These are phyloP conservation scores for Sanghuangporus weigelae DNA, from an alignment of 1,284 basidiomycete species.

Conservation along the genomic window DNA sequence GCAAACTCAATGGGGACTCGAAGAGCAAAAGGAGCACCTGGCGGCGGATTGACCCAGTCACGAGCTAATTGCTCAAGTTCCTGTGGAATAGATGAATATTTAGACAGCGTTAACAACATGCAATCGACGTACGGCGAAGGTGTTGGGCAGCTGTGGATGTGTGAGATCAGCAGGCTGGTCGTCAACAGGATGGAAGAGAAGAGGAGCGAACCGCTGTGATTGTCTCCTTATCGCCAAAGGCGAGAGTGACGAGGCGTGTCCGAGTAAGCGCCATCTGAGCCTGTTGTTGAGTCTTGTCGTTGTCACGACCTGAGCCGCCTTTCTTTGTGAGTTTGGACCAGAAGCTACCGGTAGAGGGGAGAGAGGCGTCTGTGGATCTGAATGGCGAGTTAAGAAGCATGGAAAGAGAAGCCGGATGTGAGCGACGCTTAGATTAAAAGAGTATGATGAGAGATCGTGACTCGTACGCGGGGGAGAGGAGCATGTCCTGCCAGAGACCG, in stretches of 20 bases:
- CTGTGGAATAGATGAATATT: constrained; percentile 32
- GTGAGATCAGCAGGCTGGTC: background rate
- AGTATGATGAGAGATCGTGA: constrained; percentile 21
- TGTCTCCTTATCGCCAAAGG: constrained; percentile 80
- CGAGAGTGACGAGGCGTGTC: constrained; percentile 71
- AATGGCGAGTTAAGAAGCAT: constrained; percentile 28
- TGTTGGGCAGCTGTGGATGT: constrained; percentile 50
- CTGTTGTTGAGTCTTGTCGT: constrained; percentile 38
- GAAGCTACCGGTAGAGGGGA: constrained; percentile 42
- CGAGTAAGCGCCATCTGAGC: constrained; percentile 56
- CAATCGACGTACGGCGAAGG: constrained; percentile 43
- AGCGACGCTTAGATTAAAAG: constrained; percentile 14
- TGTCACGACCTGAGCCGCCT: constrained; percentile 33
- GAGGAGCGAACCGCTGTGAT: constrained; percentile 53
- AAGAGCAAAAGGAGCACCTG: constrained; percentile 63
- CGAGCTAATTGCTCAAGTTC: constrained; percentile 72
- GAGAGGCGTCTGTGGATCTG: constrained; percentile 59
- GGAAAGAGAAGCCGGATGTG: constrained; percentile 22
- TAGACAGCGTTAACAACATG: constrained; percentile 1
- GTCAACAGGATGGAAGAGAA: background rate
- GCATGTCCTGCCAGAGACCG: constrained; percentile 40
- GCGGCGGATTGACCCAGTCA: constrained; percentile 79
- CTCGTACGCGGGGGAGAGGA: constrained; percentile 74
- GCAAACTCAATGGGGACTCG: constrained; percentile 79
- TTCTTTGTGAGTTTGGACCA: constrained; percentile 37